A percentile compares a stretch with the other conserved stretches of the same genome.
Evolutionary conservation across 768 basidiomycete genomes (phyloP).

Genomic region (Russula ochroleuca): DNA sequence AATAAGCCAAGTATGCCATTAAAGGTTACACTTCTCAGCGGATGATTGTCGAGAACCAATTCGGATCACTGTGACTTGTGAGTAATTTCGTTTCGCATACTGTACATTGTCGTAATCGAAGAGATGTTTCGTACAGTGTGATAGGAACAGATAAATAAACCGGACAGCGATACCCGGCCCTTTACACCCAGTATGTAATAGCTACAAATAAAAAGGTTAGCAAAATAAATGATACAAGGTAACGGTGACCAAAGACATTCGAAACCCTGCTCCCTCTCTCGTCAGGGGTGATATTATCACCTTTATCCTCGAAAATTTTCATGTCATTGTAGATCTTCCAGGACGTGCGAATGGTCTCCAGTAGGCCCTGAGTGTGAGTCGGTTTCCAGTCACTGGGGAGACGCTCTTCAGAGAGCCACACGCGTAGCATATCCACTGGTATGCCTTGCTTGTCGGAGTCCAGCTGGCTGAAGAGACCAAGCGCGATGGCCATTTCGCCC

Average conservation of each 20-base stretch:
- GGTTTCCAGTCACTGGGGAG: constrained; percentile 52
- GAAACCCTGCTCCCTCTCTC: background rate
- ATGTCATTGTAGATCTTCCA: constrained; percentile 1
- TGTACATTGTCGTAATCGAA: background rate
- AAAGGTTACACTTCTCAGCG: constrained; percentile 25
- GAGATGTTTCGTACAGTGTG: no score
- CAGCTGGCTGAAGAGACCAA: constrained; percentile 30
- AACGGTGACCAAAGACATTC: no score
- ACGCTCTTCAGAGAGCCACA: constrained; percentile 56
- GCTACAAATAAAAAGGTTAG: background rate
- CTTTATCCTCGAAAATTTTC: background rate
- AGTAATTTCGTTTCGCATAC: background rate
- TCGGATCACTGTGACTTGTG: background rate
- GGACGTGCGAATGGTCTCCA: constrained; percentile 8
- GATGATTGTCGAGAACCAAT: background rate
- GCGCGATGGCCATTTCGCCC: constrained; percentile 54
- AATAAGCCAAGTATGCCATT: constrained; percentile 31
- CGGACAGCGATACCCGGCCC: background rate
- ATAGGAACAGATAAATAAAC: background rate
- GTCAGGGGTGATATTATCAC: background rate
- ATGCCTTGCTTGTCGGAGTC: background rate
- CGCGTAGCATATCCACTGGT: constrained; percentile 27
- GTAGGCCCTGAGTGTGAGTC: constrained; percentile 15
- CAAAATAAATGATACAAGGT: background rate
- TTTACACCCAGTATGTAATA: no score